Conservation (phyloP, 345 rosid species). For the Aquilaria yunnanensis region DNA sequence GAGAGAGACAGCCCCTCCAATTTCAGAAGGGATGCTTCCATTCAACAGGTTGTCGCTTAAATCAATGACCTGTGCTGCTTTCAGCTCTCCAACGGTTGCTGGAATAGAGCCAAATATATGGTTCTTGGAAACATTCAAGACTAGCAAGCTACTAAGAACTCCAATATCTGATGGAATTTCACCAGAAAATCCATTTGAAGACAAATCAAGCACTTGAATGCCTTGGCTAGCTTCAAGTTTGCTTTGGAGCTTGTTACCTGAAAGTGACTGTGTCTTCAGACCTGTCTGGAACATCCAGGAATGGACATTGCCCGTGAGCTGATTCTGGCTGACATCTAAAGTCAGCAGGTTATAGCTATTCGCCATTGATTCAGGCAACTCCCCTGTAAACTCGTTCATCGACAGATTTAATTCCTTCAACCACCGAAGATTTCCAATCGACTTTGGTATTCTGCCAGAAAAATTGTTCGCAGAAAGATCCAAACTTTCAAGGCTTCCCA, state of each 20-base stretch:
- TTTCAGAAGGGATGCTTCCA: constrained; percentile 64
- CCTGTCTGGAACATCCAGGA: constrained; percentile 41
- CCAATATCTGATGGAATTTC: constrained; percentile 49
- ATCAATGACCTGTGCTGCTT: constrained; percentile 44
- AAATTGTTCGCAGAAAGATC: constrained; percentile 78
- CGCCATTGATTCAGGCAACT: constrained; percentile 51
- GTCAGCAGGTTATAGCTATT: constrained; percentile 48
- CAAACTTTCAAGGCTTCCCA: constrained; percentile 50
- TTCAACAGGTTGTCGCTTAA: constrained; percentile 59
- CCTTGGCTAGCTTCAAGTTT: constrained; percentile 27
- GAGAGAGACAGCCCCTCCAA: constrained; percentile 59
- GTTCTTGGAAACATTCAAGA: constrained; percentile 69
- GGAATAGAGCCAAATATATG: constrained; percentile 59
- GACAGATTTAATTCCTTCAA: constrained; percentile 71
- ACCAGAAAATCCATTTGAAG: constrained; percentile 67
- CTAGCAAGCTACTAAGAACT: constrained; percentile 43
- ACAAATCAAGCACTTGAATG: constrained; percentile 60
- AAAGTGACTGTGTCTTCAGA: constrained; percentile 26
- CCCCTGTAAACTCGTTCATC: constrained; percentile 48
- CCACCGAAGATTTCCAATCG: constrained; percentile 55
- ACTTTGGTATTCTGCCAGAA: constrained; percentile 45
- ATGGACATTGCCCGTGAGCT: constrained; percentile 56
- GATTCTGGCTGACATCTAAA: constrained; percentile 71
- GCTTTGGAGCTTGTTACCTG: constrained; percentile 27
- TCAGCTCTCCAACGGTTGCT: constrained; percentile 43